Evolutionary conservation across 1,139 yeast species (phyloP).

Genomic region (Pichia inconspicua): DNA sequence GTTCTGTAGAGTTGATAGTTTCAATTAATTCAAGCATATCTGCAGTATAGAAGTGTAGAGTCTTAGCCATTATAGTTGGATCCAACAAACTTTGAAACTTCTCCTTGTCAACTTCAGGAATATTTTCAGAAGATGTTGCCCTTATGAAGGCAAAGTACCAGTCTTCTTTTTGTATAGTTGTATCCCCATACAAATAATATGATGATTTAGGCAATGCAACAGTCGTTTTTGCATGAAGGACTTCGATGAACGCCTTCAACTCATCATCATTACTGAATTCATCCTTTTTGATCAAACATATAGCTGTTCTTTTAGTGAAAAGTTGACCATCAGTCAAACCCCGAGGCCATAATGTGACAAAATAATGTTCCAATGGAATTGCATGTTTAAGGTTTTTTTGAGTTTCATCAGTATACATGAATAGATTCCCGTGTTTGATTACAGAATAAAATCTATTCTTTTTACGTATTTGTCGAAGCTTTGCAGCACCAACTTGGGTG

Average conservation of each 20-base stretch:
- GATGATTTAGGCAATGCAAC: conserved; percentile 42
- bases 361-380: conserved; percentile 61
- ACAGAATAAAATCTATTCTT: conserved; percentile 63
- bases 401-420: conserved; percentile 65
- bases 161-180: conserved; percentile 79
- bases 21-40: conserved; percentile 71
- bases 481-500: conserved; percentile 20
- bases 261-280: conserved; percentile 13
- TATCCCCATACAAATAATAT: conserved; percentile 68
- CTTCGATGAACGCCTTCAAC: conserved; percentile 11
- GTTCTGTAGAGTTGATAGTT: conserved; percentile 71
- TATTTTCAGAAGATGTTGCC: conserved; percentile 46
- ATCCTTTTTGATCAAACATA: conserved; percentile 48
- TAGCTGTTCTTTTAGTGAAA: conserved; percentile 72
- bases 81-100: conserved; percentile 22
- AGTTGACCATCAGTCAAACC: conserved; percentile 59
- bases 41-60: conserved; percentile 62
- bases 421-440: conserved; percentile 76
- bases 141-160: conserved; percentile 82
- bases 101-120: not conserved
- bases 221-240: conserved; percentile 8
- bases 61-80: conserved; percentile 56
- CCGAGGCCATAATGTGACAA: conserved; percentile 85
- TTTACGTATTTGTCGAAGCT: conserved; percentile 31
- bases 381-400: conserved; percentile 69